Evolutionary conservation across 2,329 filamentous ascomycete species (phyloP).

Genomic region (Diaporthe velutina): DNA sequence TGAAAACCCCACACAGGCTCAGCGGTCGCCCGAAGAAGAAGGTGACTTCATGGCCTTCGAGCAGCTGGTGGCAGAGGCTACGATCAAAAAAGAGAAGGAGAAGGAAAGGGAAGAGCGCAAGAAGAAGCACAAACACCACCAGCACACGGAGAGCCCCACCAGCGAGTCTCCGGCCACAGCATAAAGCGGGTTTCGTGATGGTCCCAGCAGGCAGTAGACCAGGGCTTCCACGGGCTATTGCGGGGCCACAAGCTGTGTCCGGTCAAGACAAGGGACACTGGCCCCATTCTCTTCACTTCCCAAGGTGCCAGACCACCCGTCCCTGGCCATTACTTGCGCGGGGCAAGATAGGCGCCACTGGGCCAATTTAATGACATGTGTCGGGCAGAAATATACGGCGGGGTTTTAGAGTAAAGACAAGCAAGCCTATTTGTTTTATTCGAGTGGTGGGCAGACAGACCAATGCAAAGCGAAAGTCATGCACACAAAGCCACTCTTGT

Average conservation of each 20-base stretch:
- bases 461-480: background rate
- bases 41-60: conserved; percentile 99
- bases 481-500: background rate
- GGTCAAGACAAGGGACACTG: background rate
- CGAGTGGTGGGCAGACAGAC: background rate
- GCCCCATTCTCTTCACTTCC: background rate
- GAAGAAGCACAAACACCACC: conserved; percentile 43
- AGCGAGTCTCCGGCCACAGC: conserved; percentile 20
- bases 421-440: background rate
- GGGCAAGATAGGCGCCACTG: background rate
- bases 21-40: conserved; percentile 93
- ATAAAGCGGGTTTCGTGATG: background rate
- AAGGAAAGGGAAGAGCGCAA: conserved; percentile 71
- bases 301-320: background rate
- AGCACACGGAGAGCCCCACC: conserved; percentile 17
- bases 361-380: conserved; percentile 17
- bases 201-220: background rate
- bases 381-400: conserved; percentile 10
- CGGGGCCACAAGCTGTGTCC: background rate
- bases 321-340: background rate
- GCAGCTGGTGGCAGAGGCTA: conserved; percentile 95
- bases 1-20: conserved; percentile 69
- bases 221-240: background rate
- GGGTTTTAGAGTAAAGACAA: conserved; percentile 25
- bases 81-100: conserved; percentile 92